Base-by-base conservation (phyloP, 805 yeast species). In the Saturnispora quitensis region DNA sequence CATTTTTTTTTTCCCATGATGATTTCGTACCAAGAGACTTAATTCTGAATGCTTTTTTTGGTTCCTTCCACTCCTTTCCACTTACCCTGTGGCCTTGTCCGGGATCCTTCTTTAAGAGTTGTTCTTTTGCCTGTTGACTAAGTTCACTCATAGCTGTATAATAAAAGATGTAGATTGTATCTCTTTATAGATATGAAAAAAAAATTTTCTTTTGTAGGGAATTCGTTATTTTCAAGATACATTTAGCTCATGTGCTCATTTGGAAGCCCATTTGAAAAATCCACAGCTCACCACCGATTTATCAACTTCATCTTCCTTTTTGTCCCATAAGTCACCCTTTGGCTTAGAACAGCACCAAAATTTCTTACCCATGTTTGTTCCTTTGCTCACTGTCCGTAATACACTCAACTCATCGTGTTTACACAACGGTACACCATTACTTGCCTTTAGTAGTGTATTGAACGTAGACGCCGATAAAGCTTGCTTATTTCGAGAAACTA, bases 41-140 rank as follows among this genome's bases (percentile, higher is more conserved):
- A 24, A 81, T 77, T 63, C 89, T 76, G 61, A 83, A 81, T 4
- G 89, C 87, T 50, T 72, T 77, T 60, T 84, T 86, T 52, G 75
- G 75, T 15, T 72, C 74, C 60, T 86, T 86, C 90, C 90, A 86
- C 42, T 75, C 72, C 62, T 86, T 85, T 51, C 68, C 68, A 58
- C 68, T 62, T 43, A 66, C 64, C 54, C 68, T 57, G 3, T 58
- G 44, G 15, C 69, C 69, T 34, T 62, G 56, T 3, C 58, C 60
- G 5, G 63, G 62, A 31, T 62, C 60, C 18, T 50, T 50, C 15
- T 25, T 36, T 3, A 50, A 24, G 20, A 50, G 8, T 17, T 44
- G 38, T 9, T 43, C 40, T 44, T 44, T 50, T 12, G 45, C 17
- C 24, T 33, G n/a, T 31, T 49, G 43, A 18, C 46, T 33, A 18